A percentile compares a stretch with the other conserved stretches of the same genome.
Conservation (phyloP, 345 rosid genomes). For the Eucalyptus caleyi region DNA sequence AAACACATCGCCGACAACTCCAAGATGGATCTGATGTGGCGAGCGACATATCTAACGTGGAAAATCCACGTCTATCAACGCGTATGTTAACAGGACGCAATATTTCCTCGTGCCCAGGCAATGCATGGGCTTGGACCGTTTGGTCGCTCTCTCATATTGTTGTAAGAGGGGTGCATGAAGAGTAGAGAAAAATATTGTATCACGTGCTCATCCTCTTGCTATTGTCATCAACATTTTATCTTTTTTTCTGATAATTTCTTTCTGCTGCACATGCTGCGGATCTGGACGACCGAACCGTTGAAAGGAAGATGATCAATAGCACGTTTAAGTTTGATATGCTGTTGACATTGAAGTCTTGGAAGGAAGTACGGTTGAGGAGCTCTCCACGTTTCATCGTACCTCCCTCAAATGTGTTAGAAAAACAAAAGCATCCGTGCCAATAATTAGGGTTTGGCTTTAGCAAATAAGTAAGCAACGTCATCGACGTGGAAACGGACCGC, state of each 20-base stretch:
- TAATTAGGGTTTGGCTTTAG: background rate
- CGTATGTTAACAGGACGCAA: background rate
- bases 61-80: background rate
- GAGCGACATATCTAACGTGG: accelerated
- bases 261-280: background rate
- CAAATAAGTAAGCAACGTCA: background rate
- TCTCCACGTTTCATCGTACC: background rate
- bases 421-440: background rate
- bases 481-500: background rate
- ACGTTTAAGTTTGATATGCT: background rate
- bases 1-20: background rate
- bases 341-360: background rate
- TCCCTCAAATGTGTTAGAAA: background rate
- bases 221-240: background rate
- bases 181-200: background rate
- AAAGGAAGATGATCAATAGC: background rate
- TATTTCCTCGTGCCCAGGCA: background rate
- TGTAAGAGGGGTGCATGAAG: background rate
- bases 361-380: background rate
- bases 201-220: background rate
- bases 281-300: background rate
- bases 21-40: background rate
- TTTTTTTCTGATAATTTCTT: background rate
- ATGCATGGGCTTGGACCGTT: background rate
- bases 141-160: background rate